Conservation (phyloP, 1,284 basidiomycete species). For the Ganoderma lucidum region DNA sequence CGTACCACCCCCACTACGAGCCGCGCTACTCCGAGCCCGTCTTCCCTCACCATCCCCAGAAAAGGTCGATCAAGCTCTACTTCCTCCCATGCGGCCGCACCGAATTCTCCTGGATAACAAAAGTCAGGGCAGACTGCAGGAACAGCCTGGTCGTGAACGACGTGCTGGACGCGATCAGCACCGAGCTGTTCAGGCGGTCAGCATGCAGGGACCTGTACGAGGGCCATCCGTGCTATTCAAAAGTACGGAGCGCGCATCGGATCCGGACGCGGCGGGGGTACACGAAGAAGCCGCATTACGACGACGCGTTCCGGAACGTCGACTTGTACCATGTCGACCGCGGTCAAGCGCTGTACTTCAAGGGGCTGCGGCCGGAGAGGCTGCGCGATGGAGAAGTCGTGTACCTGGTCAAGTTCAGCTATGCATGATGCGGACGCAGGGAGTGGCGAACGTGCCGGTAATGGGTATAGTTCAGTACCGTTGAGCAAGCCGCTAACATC, state of each 20-base stretch:
- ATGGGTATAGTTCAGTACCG: neutral
- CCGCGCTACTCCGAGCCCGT: slow-evolving; percentile 16
- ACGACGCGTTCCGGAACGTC: slow-evolving; percentile 17
- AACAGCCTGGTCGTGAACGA: slow-evolving; percentile 13
- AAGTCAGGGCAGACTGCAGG: neutral
- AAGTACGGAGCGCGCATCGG: slow-evolving; percentile 6
- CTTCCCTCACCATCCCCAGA: slow-evolving; percentile 3
- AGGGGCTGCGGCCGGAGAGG: slow-evolving; percentile 11
- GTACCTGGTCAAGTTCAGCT: slow-evolving; percentile 18
- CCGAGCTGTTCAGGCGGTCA: slow-evolving; percentile 13
- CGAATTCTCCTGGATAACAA: slow-evolving; percentile 14
- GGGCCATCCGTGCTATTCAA: slow-evolving; percentile 15
- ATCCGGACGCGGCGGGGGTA: slow-evolving; percentile 7
- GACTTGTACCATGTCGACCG: slow-evolving; percentile 17
- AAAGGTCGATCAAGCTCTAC: slow-evolving; percentile 3
- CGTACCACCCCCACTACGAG: slow-evolving; percentile 6
- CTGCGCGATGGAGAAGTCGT: slow-evolving; percentile 13
- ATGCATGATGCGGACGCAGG: slow-evolving; percentile 4
- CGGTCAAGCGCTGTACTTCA: slow-evolving; percentile 10
- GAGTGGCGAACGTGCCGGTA: neutral
- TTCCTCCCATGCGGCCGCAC: slow-evolving; percentile 18
- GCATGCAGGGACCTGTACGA: slow-evolving; percentile 15
- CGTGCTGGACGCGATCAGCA: slow-evolving; percentile 17
- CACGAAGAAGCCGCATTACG: slow-evolving; percentile 2
- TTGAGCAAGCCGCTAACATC: neutral